Evolutionary conservation across 139 green algal species (phyloP).

Genomic region (Tetraselmis striata): DNA sequence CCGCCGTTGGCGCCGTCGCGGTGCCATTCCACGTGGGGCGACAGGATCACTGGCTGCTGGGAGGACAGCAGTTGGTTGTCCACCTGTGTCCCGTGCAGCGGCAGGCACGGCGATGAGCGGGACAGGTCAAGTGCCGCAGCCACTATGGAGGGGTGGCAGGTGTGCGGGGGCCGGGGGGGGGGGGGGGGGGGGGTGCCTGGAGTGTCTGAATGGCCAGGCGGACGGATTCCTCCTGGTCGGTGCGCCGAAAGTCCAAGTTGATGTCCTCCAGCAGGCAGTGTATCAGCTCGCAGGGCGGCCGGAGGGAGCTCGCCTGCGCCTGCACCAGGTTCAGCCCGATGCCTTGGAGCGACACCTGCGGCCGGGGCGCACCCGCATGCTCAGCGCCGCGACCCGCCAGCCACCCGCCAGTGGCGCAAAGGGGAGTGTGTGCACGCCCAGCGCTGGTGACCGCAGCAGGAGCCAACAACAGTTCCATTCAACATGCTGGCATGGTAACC

Average conservation of each 20-base stretch:
- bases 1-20: background rate
- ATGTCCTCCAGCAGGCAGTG: conserved; percentile 31
- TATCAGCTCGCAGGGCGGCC: conserved; percentile 21
- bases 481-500: too few relatives aligned
- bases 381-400: too few relatives aligned
- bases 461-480: too few relatives aligned
- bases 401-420: too few relatives aligned
- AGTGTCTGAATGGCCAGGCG: conserved; percentile 22
- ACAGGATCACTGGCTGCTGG: conserved; percentile 47
- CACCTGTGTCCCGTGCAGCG: conserved; percentile 34
- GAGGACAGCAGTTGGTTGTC: conserved; percentile 64
- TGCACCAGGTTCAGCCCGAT: conserved; percentile 36
- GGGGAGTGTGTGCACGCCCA: too few relatives aligned
- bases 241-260: conserved; percentile 17
- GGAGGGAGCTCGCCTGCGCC: background rate
- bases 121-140: too few relatives aligned
- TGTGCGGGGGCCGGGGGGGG: background rate
- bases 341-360: conserved; percentile 34
- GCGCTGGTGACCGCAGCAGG: too few relatives aligned
- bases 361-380: too few relatives aligned
- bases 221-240: conserved; percentile 13
- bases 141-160: too few relatives aligned
- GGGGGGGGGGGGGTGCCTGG: background rate
- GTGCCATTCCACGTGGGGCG: background rate
- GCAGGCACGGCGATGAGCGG: conserved; percentile 1